Percentiles rank a stretch among this genome's conserved stretches.
phyloP scores from a whole-genome alignment of 2,329 filamentous ascomycete species.

The Ceratocystis destructans region DNA sequence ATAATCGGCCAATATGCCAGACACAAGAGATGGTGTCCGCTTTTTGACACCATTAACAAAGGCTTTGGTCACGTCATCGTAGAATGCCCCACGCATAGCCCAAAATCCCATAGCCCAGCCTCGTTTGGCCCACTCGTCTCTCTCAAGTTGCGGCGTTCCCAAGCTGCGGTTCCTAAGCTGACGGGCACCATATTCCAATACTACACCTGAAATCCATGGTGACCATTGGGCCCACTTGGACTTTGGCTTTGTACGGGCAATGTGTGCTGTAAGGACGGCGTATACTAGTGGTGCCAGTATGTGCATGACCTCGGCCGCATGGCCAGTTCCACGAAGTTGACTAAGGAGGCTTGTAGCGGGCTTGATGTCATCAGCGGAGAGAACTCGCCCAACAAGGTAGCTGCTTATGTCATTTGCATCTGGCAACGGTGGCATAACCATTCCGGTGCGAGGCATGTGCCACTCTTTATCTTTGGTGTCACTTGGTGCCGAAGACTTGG shows the following conservation, averaged over 20 bases:
- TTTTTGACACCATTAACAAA: constrained; percentile 59
- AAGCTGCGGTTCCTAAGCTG: constrained; percentile 63
- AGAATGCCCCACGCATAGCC: constrained; percentile 91
- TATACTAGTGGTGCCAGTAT: constrained; percentile 82
- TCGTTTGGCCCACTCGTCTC: constrained; percentile 75
- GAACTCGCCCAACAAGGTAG: constrained; percentile 77
- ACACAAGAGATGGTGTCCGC: constrained; percentile 66
- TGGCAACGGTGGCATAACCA: constrained; percentile 72
- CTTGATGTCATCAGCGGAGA: constrained; percentile 94
- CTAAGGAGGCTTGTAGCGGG: constrained; percentile 78
- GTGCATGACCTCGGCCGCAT: constrained; percentile 78
- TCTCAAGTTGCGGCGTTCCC: constrained; percentile 73
- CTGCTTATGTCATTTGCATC: constrained; percentile 67
- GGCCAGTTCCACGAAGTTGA: constrained; percentile 56
- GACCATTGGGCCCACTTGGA: constrained; percentile 60
- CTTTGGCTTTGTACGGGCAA: constrained; percentile 14
- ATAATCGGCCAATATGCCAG: constrained; percentile 84
- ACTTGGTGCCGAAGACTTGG: constrained; percentile 42
- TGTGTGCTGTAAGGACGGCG: constrained; percentile 51
- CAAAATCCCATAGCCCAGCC: constrained; percentile 92
- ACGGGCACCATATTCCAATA: constrained; percentile 76
- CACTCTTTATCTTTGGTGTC: constrained; percentile 42
- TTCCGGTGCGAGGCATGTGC: constrained; percentile 87
- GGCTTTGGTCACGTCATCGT: constrained; percentile 76
- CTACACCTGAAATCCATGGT: constrained; percentile 78